These are phyloP conservation scores for Xerocomus potaroensis DNA, from an alignment of 768 basidiomycete species.

Conservation along the genomic window DNA sequence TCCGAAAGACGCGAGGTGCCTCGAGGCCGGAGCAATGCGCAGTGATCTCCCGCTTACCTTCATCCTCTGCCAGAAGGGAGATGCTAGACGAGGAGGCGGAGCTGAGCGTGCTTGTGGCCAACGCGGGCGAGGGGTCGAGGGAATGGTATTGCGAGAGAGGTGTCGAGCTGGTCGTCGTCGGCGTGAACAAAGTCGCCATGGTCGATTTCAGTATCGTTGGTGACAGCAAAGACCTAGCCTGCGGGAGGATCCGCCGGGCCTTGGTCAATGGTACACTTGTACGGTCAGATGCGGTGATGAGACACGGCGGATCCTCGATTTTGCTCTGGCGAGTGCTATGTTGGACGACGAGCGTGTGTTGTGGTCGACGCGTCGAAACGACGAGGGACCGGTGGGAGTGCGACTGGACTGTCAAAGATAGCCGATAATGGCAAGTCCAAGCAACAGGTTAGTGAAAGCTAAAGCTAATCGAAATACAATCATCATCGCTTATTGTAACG, in stretches of 20 bases:
- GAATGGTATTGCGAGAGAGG: conserved; percentile 33
- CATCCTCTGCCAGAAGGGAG: conserved; percentile 55
- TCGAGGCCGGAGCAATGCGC: conserved; percentile 18
- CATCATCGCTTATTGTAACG: too few species aligned
- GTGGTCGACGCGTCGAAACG: too few species aligned
- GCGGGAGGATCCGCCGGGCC: conserved; percentile 54
- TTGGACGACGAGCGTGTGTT: conserved; percentile 12
- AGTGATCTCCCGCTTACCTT: conserved; percentile 46
- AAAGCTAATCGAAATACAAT: conserved; percentile 1
- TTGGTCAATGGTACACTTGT: conserved; percentile 38
- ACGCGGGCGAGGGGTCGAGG: conserved; percentile 27
- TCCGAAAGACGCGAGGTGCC: conserved; percentile 23
- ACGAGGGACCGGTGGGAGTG: conserved; percentile 6
- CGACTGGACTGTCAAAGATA: conserved; percentile 6
- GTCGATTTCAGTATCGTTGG: conserved; percentile 9
- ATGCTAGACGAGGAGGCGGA: conserved; percentile 43
- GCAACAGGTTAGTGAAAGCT: not conserved
- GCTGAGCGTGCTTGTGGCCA: conserved; percentile 17
- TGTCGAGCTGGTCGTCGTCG: conserved; percentile 26
- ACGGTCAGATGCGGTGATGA: conserved; percentile 35
- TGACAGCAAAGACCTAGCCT: not conserved
- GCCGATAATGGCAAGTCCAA: conserved; percentile 25
- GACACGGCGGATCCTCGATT: conserved; percentile 49
- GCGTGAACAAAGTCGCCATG: conserved; percentile 26
- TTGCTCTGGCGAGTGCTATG: conserved; percentile 3